Evolutionary conservation across 352 stramenopile genomes (phyloP).

Genomic region (Pythium guiyangense): DNA sequence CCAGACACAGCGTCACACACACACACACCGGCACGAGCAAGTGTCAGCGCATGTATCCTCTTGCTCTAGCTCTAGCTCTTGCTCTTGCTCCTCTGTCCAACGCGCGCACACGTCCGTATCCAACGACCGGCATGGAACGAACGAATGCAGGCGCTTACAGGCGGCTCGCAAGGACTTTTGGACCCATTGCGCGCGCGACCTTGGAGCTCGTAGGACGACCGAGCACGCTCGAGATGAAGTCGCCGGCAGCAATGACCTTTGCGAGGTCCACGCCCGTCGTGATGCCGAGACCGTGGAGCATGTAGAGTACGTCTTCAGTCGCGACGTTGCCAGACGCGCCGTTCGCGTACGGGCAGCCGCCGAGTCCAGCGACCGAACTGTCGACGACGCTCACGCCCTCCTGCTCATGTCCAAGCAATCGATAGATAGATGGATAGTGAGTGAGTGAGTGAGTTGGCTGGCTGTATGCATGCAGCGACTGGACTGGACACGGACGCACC

Average conservation of each 20-base stretch:
- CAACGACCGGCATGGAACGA: not conserved
- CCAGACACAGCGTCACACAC: not conserved
- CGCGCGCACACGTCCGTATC: too few relatives aligned
- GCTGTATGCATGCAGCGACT: not conserved
- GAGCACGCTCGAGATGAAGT: constrained; percentile 88
- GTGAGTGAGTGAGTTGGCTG: not conserved
- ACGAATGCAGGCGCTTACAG: constrained; percentile 21
- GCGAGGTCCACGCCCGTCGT: constrained; percentile 93
- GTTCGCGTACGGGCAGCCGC: constrained; percentile 95
- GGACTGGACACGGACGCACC: constrained; percentile 21
- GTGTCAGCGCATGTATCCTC: not conserved
- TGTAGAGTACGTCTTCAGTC: constrained; percentile 97
- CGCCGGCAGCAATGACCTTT: constrained; percentile 87
- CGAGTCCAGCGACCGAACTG: constrained; percentile 93
- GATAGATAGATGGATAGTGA: too few relatives aligned
- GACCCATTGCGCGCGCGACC: constrained; percentile 65
- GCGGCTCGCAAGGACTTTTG: constrained; percentile 34
- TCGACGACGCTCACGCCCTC: constrained; percentile 92
- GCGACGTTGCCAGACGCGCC: constrained; percentile 96
- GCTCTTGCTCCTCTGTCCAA: too few relatives aligned
- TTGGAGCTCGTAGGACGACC: constrained; percentile 83
- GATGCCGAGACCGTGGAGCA: constrained; percentile 94
- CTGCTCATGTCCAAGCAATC: constrained; percentile 19
- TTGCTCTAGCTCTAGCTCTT: too few relatives aligned
- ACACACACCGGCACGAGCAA: not conserved